These are phyloP conservation scores for Chlorella sp. DNA, from an alignment of 139 green algal species.

Conservation along the genomic window DNA sequence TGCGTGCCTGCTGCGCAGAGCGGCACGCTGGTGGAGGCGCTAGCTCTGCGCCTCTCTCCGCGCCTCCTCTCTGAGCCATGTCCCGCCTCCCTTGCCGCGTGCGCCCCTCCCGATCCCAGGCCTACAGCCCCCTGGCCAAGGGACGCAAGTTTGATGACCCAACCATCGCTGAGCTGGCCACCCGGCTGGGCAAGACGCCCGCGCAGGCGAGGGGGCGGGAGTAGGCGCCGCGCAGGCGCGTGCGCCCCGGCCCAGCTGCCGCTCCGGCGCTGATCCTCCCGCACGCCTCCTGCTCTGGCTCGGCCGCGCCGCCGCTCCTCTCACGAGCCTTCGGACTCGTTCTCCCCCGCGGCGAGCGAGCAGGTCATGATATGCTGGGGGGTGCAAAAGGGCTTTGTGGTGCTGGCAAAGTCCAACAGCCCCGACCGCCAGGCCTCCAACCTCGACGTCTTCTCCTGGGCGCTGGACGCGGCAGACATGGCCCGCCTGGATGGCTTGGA, in stretches of 20 bases:
- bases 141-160: conserved; percentile 35
- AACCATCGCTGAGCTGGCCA: conserved; percentile 23
- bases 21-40: too few species aligned
- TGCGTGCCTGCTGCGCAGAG: too few species aligned
- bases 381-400: conserved; percentile 68
- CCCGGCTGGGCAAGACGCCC: conserved; percentile 31
- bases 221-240: too few species aligned
- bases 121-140: conserved; percentile 36
- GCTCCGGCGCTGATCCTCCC: too few species aligned
- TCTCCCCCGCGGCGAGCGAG: neutral
- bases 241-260: neutral
- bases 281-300: too few species aligned
- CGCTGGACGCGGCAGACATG: conserved; percentile 42
- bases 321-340: too few species aligned
- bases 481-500: conserved; percentile 44
- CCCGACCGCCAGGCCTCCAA: conserved; percentile 50
- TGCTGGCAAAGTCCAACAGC: conserved; percentile 66
- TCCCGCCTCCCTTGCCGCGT: too few species aligned
- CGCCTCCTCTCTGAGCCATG: too few species aligned
- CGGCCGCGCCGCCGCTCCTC: too few species aligned
- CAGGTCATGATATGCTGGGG: conserved; percentile 48
- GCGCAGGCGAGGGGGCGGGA: too few species aligned
- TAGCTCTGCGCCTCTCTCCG: too few species aligned
- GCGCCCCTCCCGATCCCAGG: too few species aligned
- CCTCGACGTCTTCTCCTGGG: conserved; percentile 51